phyloP scores from a whole-genome alignment of 1,284 basidiomycete genomes.

The Tremellales sp. region DNA sequence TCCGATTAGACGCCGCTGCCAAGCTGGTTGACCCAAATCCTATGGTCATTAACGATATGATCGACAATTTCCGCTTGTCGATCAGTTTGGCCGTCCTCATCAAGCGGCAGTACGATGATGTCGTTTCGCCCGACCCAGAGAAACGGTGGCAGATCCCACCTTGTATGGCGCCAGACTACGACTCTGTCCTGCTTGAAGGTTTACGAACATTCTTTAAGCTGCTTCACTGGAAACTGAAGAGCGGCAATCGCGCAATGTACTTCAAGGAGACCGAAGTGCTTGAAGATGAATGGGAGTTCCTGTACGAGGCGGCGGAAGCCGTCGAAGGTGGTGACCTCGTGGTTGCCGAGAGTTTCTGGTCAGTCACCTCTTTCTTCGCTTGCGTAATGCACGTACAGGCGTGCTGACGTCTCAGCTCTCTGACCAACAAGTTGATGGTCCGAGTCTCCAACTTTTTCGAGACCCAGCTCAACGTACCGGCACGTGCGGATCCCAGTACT shows the following conservation, averaged over 20 bases:
- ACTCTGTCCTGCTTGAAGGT: constrained; percentile 80
- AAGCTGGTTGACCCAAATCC: constrained; percentile 80
- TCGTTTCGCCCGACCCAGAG: constrained; percentile 77
- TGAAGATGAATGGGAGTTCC: constrained; percentile 93
- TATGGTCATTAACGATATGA: constrained; percentile 92
- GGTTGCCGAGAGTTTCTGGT: constrained; percentile 94
- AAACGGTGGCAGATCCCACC: constrained; percentile 84
- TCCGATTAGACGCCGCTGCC: constrained; percentile 84
- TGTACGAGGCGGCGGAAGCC: constrained; percentile 87
- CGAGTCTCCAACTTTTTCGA: constrained; percentile 92
- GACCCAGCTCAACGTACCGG: constrained; percentile 79
- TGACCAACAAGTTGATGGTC: constrained; percentile 85
- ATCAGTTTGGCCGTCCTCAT: constrained; percentile 90
- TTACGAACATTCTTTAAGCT: constrained; percentile 89
- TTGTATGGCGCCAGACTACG: constrained; percentile 85
- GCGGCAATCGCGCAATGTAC: constrained; percentile 83
- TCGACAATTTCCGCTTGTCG: constrained; percentile 86
- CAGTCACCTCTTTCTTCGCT: constrained; percentile 29
- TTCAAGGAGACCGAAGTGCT: constrained; percentile 98
- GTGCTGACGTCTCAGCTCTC: constrained; percentile 53
- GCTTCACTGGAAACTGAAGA: constrained; percentile 92
- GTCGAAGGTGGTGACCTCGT: constrained; percentile 83
- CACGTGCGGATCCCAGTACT: constrained; percentile 16
- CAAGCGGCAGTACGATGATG: constrained; percentile 88
- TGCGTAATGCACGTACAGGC: neutral